Evolutionary conservation across 2,329 filamentous ascomycete species (phyloP).

Genomic region (Pyricularia pennisetigena): DNA sequence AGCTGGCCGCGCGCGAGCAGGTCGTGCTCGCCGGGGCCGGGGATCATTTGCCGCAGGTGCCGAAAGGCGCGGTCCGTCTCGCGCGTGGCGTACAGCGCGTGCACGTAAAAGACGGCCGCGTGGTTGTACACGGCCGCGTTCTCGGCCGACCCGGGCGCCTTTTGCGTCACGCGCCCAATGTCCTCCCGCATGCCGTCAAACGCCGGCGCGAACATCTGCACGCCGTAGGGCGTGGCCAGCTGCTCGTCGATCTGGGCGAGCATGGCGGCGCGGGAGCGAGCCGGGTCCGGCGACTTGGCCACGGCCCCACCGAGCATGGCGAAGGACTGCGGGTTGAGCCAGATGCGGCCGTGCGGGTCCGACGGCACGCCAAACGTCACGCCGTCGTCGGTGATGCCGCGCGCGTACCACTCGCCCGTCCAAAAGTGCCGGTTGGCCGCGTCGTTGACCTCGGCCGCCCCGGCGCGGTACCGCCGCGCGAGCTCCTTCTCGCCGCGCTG

Average conservation of each 20-base stretch:
- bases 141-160: conserved; percentile 46
- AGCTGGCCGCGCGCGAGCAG: conserved; percentile 43
- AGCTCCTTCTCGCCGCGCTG: conserved; percentile 27
- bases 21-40: conserved; percentile 39
- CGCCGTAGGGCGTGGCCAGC: conserved; percentile 41
- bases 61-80: conserved; percentile 29
- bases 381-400: conserved; percentile 46
- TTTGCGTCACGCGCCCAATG: conserved; percentile 47
- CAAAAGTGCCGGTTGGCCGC: conserved; percentile 42
- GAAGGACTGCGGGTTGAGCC: conserved; percentile 48
- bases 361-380: conserved; percentile 39
- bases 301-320: conserved; percentile 41
- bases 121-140: conserved; percentile 51
- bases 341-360: conserved; percentile 44
- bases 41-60: conserved; percentile 42
- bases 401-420: conserved; percentile 43
- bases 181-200: conserved; percentile 47
- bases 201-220: conserved; percentile 45
- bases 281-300: conserved; percentile 22
- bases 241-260: conserved; percentile 39
- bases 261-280: conserved; percentile 28
- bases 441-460: conserved; percentile 35
- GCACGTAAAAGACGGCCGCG: conserved; percentile 43
- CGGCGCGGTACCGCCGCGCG: conserved; percentile 32
- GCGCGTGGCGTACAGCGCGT: conserved; percentile 37